Base-by-base conservation (phyloP, 2,329 filamentous ascomycete species). In the Colletotrichum plurivorum region DNA sequence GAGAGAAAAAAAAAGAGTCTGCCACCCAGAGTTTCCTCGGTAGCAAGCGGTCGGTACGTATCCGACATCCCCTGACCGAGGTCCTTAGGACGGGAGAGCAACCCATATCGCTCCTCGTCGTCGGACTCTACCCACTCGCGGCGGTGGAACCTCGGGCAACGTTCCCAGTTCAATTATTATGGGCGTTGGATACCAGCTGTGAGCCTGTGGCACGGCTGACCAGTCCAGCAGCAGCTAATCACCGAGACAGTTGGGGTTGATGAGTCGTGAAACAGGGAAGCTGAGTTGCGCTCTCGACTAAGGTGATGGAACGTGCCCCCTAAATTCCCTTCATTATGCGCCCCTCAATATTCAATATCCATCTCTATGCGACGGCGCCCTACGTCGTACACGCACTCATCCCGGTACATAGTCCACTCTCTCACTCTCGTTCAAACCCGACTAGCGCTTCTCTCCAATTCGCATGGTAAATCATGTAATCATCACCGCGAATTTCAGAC, bases 291-390 rank as follows among this genome's bases (percentile, higher is more conserved):
- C 39, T 39, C 9, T 41, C 52, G 27, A 63, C 39, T 13, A 20
- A 57, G 58, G 48, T 62, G 13, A 31, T 45, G 48, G 41, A 25
- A 41, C 48, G 16, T 41, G 25, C 16, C 60, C 49, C 54, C 25
- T 46, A 36, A 10, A 8, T 13, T 16, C 45, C 6, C 13, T 46
- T 46, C 25, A 45, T 53, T 46, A 55, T 31, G 31, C 43, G 41
- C 31, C 54, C 20, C 53, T 36, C 31, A 48, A 54, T 41, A 68
- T 5, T 65, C 53, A 59, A 36, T 59, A 20, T 55, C n/a, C 52
- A 27, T 48, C 36, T 68, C 53, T 20, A 65, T 65, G 60, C 65
- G 60, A 46, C 31, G 31, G 15, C 52, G 45, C 58, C 59, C 59
- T 46, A 18, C 46, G 10, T 36, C 31, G 31, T 9, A 36, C 31